These are phyloP conservation scores for Pelargonium citronellum DNA, from an alignment of 441 rosid species.

Conservation along the genomic window DNA sequence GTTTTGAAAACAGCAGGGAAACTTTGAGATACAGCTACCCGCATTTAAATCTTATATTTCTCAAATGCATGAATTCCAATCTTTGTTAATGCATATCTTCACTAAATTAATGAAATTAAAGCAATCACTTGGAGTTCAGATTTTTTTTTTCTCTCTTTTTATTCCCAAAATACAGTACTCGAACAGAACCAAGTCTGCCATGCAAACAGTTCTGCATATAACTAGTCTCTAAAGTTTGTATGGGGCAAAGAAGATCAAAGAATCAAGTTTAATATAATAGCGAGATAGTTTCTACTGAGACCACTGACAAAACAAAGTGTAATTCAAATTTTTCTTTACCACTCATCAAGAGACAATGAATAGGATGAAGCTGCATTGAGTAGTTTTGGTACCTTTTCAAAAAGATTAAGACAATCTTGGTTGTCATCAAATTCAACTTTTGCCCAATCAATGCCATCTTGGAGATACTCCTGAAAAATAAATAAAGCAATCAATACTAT, in stretches of 20 bases:
- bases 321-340: neutral
- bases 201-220: neutral
- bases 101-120: neutral
- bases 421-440: conserved; percentile 97
- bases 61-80: no score
- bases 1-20: no score
- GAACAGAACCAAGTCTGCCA: neutral
- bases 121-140: neutral
- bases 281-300: conserved; percentile 2
- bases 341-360: neutral
- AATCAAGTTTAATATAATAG: conserved; percentile 1
- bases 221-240: neutral
- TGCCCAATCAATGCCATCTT: conserved; percentile 99
- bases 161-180: neutral
- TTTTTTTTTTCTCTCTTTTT: neutral
- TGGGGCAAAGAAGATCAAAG: neutral
- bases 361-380: conserved; percentile 8
- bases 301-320: neutral
- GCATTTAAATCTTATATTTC: no score
- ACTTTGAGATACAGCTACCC: no score
- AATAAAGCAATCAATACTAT: conserved; percentile 13
- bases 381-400: conserved; percentile 66
- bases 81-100: neutral
- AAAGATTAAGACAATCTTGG: conserved; percentile 94
- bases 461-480: conserved; percentile 74